Conservation (phyloP, 352 stramenopile species). For the Discostella stelligera region DNA sequence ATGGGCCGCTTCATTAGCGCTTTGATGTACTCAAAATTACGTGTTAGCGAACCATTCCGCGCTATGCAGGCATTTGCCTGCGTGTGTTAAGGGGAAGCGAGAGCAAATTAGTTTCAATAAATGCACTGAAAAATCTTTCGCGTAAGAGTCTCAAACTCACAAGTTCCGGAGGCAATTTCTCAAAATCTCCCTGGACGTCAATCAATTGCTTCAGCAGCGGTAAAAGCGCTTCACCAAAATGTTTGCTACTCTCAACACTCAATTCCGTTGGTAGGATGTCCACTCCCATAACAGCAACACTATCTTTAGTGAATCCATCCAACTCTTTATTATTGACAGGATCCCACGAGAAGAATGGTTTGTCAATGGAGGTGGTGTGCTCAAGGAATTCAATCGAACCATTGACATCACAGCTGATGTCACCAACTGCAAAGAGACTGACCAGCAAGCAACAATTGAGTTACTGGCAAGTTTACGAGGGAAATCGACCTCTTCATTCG, state of each 20-base stretch:
- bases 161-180: constrained; percentile 37
- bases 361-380: constrained; percentile 90
- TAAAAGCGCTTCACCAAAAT: constrained; percentile 92
- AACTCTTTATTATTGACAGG: constrained; percentile 67
- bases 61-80: constrained; percentile 88
- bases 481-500: neutral
- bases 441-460: constrained; percentile 14
- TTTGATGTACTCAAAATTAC: constrained; percentile 90
- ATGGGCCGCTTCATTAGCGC: constrained; percentile 81
- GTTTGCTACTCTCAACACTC: constrained; percentile 89
- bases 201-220: constrained; percentile 83
- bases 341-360: constrained; percentile 91
- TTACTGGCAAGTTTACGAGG: neutral
- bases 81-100: neutral
- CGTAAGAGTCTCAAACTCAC: constrained; percentile 19
- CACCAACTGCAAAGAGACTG: constrained; percentile 88
- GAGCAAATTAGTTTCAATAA: neutral
- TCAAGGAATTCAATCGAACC: constrained; percentile 93
- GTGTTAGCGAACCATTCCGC: constrained; percentile 83
- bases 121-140: neutral
- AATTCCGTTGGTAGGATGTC: constrained; percentile 95
- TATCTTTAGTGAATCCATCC: constrained; percentile 77
- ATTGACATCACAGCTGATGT: constrained; percentile 94
- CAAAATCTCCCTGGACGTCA: constrained; percentile 56
- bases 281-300: constrained; percentile 92